Evolutionary conservation across 768 basidiomycete species (phyloP), one percentile per base, ranked within the genome.

Genomic region (Postia placenta): DNA sequence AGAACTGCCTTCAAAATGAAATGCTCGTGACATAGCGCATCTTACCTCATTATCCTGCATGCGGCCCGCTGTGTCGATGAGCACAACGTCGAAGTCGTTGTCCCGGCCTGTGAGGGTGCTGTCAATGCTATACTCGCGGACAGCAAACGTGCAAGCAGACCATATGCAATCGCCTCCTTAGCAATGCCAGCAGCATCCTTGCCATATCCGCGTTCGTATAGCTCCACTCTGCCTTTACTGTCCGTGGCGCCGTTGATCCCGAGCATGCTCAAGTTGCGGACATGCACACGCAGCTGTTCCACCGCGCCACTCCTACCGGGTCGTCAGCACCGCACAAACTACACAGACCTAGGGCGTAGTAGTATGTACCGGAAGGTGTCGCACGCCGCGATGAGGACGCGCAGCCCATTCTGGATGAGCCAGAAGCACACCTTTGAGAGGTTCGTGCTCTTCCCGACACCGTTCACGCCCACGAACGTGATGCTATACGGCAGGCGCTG

Each of bases 121-220:
- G n/a, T n/a, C n/a, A n/a, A n/a, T n/a, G n/a, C n/a, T n/a, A n/a
- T n/a, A n/a, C 15, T 45, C 47, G 47, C n/a, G n/a, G n/a, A n/a
- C n/a, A n/a, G n/a, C n/a, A n/a, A 20, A 11, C 11, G 11, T 19
- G 26, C 20, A 30, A 19, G 30, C 79, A 44, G 60, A 92, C 93
- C 96, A 65, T 92, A 87, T 11, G 78, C 69, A 47, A 98, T 90
- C 22, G 96, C 95, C 63, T 99, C 95, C 65, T 83, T 92, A 2
- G 94, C 95, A 44, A 99, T 99, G 6, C 88, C 91, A 22, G 96
- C 95, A n/a, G 95, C 94, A 60, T 99, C 96, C 69, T 97, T 98
- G 2, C 96, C 96, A 64, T 99, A 99, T 2, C 96, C 96, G 52
- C 86, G 79, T 68, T 99, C 95, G 62, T 87, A 99, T 41, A 98